Conservation (phyloP, 345 rosid genomes). For the Carallia pectinifolia region DNA sequence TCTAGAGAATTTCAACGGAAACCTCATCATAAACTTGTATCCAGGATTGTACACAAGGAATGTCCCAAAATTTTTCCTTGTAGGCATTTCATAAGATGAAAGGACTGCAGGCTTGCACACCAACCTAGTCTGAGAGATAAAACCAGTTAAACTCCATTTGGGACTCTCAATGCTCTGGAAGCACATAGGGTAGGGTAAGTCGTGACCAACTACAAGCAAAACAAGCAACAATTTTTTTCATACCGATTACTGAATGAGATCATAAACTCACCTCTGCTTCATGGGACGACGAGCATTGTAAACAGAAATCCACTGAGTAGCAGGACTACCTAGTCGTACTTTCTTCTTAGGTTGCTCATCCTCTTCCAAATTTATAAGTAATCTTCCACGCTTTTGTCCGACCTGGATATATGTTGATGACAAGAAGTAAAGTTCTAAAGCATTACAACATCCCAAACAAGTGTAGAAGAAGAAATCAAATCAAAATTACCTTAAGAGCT, state of each 20-base stretch:
- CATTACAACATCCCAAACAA: not conserved
- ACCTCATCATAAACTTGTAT: no score
- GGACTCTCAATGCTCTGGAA: not conserved
- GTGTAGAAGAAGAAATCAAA: conserved; percentile 1
- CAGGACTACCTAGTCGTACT: conserved; percentile 35
- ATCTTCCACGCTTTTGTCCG: conserved; percentile 36
- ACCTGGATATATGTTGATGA: conserved; percentile 14
- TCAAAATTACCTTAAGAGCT: conserved; percentile 29
- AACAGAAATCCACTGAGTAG: conserved; percentile 36
- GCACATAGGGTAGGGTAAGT: not conserved
- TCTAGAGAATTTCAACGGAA: no score
- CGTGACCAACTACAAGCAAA: not conserved
- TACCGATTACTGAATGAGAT: no score
- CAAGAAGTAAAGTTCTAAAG: not conserved
- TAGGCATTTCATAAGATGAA: not conserved
- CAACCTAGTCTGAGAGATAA: not conserved
- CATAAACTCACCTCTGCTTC: conserved; percentile 29
- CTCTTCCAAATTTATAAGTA: conserved; percentile 31
- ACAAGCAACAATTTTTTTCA: not conserved
- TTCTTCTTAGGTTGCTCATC: conserved; percentile 37
- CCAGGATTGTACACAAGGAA: no score
- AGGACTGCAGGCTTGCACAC: not conserved
- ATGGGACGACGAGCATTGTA: conserved; percentile 34
- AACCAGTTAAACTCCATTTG: conserved; percentile 7
- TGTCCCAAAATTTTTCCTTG: no score